Conservation (phyloP, 768 basidiomycete genomes). For the Panellus pusillus region DNA sequence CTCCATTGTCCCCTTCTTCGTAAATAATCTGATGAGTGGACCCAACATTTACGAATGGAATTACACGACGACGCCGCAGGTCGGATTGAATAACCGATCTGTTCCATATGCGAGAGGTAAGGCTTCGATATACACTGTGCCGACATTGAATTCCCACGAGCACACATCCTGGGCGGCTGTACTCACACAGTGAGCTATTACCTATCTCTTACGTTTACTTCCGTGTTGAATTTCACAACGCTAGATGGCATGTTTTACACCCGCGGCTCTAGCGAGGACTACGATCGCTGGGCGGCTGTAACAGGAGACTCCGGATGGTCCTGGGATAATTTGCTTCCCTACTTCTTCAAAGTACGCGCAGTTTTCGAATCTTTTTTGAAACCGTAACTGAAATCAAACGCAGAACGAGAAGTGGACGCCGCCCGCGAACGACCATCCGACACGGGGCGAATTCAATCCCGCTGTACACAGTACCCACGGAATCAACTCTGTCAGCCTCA, state of each 20-base stretch:
- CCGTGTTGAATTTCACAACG: neutral
- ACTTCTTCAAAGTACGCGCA: conserved; percentile 27
- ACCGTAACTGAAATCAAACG: neutral
- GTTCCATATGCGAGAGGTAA: conserved; percentile 25
- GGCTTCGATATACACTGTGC: neutral
- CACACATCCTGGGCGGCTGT: conserved; percentile 8
- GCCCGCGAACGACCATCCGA: conserved; percentile 40
- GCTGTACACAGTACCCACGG: conserved; percentile 35
- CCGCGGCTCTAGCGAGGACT: conserved; percentile 32
- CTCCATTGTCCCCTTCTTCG: conserved; percentile 18
- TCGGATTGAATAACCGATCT: conserved; percentile 18
- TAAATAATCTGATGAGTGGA: neutral
- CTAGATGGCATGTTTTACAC: conserved; percentile 28
- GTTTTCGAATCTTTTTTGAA: neutral
- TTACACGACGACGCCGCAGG: conserved; percentile 27
- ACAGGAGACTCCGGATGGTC: conserved; percentile 37
- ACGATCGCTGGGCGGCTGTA: conserved; percentile 28
- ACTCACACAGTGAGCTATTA: conserved; percentile 5
- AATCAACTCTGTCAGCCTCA: conserved; percentile 30
- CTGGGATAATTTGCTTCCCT: conserved; percentile 33
- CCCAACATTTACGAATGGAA: conserved; percentile 27
- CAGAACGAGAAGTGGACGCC: conserved; percentile 37
- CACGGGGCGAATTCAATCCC: conserved; percentile 38
- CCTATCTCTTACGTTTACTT: neutral
- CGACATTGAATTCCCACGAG: neutral